phyloP scores from a whole-genome alignment of 208 protist species.

The Leishmania major region DNA sequence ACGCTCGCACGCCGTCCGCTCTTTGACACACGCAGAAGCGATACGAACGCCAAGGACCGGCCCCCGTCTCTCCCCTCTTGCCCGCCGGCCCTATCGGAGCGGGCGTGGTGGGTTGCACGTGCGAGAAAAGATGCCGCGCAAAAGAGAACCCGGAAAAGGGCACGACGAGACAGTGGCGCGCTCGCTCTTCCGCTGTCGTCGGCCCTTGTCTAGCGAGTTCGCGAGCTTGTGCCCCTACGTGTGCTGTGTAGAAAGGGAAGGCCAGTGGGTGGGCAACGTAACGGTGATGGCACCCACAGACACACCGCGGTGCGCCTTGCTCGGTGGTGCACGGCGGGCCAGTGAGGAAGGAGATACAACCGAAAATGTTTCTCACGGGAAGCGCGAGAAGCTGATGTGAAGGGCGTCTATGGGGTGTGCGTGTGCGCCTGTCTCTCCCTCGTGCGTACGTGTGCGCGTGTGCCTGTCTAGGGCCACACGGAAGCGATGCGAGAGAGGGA shows the following conservation, averaged over 20 bases:
- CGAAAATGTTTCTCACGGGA: not conserved
- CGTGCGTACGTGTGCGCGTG: constrained; percentile 1
- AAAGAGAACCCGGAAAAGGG: not conserved
- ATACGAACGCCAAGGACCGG: not conserved
- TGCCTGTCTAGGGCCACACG: not conserved
- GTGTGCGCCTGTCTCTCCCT: not conserved
- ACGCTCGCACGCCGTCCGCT: not conserved
- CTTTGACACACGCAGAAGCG: not conserved
- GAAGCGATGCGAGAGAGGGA: not conserved
- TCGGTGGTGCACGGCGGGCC: not conserved
- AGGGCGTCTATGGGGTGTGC: constrained; percentile 3
- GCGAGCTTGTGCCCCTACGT: not conserved
- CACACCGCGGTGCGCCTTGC: not conserved
- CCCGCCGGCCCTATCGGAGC: not conserved
- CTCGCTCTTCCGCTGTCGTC: not conserved
- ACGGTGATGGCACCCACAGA: not conserved
- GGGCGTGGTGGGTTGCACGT: not conserved
- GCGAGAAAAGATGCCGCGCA: not conserved
- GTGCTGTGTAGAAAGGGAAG: not conserved
- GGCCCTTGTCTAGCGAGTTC: not conserved
- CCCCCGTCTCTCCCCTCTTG: not conserved
- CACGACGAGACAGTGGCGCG: not conserved
- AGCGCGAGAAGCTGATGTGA: not conserved
- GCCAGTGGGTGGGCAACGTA: not conserved
- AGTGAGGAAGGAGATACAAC: not conserved